phyloP scores from a whole-genome alignment of 192 early-diverging fungal species.

The Mortierella alpina region DNA sequence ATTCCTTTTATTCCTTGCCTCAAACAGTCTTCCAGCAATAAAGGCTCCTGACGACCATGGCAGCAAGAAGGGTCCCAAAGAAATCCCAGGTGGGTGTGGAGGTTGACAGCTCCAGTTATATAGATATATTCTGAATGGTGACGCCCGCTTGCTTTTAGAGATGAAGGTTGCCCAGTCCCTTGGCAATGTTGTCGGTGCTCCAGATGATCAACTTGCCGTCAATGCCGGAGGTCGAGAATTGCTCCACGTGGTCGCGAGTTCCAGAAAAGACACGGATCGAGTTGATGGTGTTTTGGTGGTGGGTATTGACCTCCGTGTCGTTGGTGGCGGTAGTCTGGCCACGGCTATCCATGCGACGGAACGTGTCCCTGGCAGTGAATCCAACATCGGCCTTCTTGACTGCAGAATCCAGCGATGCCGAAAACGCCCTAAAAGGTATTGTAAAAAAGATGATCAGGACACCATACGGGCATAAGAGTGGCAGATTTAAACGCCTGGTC shows the following conservation, averaged over 20 bases:
- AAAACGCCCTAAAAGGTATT: conserved; percentile 53
- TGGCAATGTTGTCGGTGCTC: conserved; percentile 43
- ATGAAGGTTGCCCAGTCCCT: conserved; percentile 29
- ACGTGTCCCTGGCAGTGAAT: conserved; percentile 82
- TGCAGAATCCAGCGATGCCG: conserved; percentile 84
- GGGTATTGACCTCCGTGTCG: conserved; percentile 81
- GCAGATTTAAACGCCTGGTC: background rate
- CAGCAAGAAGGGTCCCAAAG: too few species aligned
- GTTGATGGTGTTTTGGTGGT: conserved; percentile 98
- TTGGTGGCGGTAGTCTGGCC: conserved; percentile 68
- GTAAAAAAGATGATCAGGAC: background rate
- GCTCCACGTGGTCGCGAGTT: conserved; percentile 62
- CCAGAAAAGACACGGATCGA: conserved; percentile 66
- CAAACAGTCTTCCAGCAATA: too few species aligned
- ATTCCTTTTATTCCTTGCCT: too few species aligned
- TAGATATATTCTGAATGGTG: background rate
- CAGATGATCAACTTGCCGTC: conserved; percentile 90
- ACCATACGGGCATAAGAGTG: background rate
- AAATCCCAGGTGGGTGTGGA: too few species aligned
- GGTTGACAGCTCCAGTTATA: too few species aligned
- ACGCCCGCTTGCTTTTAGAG: conserved; percentile 23
- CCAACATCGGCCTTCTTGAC: conserved; percentile 71
- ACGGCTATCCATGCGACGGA: conserved; percentile 93
- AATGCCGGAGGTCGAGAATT: conserved; percentile 82
- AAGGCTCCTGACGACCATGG: too few species aligned